Evolutionary conservation across 129 eudicot genomes (phyloP).

Genomic region (carrot (Daucus carota)): DNA sequence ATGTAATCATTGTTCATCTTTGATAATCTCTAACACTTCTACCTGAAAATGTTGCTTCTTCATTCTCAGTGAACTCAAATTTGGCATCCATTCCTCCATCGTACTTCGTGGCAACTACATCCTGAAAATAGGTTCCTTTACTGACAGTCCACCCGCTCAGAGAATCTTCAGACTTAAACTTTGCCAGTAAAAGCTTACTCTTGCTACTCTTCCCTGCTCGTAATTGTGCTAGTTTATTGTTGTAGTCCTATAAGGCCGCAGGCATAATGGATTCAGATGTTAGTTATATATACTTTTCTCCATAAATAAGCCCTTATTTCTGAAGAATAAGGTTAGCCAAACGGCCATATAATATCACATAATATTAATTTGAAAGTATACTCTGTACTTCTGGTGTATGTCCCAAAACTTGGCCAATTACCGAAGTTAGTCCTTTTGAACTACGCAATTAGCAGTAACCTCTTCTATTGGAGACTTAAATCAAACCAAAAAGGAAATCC

Average conservation of each 20-base stretch:
- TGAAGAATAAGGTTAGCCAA: too few species aligned
- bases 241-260: conserved; percentile 56
- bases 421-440: neutral
- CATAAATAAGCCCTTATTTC: too few species aligned
- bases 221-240: conserved; percentile 85
- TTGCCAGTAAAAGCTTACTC: conserved; percentile 90
- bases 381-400: neutral
- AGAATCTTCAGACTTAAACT: conserved; percentile 83
- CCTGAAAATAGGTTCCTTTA: conserved; percentile 92
- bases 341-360: too few species aligned
- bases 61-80: conserved; percentile 60
- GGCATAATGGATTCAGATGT: neutral
- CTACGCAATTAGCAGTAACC: neutral
- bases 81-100: conserved; percentile 98
- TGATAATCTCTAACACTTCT: conserved; percentile 9
- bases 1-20: neutral
- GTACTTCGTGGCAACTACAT: conserved; percentile 64
- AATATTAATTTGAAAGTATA: neutral
- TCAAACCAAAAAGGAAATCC: neutral
- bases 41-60: conserved; percentile 87
- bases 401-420: neutral
- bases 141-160: conserved; percentile 79
- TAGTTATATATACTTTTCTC: conserved; percentile 3
- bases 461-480: neutral
- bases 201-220: conserved; percentile 99